Percentiles rank a stretch among this genome's conserved stretches.
These are phyloP conservation scores for Rossbeevera mucosa DNA, from an alignment of 768 basidiomycete species.

Conservation along the genomic window DNA sequence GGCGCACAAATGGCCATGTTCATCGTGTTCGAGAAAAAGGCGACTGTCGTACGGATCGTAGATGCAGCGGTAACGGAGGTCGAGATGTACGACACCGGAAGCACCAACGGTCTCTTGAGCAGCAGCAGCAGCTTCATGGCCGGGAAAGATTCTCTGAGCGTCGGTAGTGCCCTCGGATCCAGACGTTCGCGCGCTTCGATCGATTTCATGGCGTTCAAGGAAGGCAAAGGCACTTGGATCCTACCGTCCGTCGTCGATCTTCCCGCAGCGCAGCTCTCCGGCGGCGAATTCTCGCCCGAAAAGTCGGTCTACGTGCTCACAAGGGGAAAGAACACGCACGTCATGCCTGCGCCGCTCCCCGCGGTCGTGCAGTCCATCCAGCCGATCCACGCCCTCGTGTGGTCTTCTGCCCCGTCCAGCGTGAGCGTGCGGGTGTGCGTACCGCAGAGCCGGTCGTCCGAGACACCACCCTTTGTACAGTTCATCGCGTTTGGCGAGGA, in stretches of 20 bases:
- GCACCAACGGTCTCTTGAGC: conserved; percentile 5
- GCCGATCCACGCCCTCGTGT: conserved; percentile 53
- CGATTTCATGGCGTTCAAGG: conserved; percentile 40
- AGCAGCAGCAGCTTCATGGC: conserved; percentile 21
- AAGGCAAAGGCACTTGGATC: conserved; percentile 28
- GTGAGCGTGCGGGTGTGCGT: conserved; percentile 51
- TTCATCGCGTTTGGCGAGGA: conserved; percentile 64
- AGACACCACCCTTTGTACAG: conserved; percentile 50
- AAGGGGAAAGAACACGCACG: conserved; percentile 62
- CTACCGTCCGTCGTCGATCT: conserved; percentile 24
- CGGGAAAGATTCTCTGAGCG: conserved; percentile 23
- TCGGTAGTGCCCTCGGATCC: conserved; percentile 20
- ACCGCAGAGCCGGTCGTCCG: conserved; percentile 10
- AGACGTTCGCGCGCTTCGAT: conserved; percentile 41
- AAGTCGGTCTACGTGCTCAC: conserved; percentile 61
- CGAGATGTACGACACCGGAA: conserved; percentile 46
- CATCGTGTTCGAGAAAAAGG: conserved; percentile 83
- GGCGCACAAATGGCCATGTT: conserved; percentile 76
- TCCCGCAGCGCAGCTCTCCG: conserved; percentile 17
- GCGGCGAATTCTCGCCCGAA: conserved; percentile 21
- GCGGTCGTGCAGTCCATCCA: conserved; percentile 40
- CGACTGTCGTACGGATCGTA: conserved; percentile 72
- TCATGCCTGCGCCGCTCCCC: conserved; percentile 66
- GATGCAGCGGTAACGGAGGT: conserved; percentile 81
- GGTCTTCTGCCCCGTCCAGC: conserved; percentile 55